Evolutionary conservation across 805 yeast species (phyloP).

Genomic region (Lachancea nothofagi): DNA sequence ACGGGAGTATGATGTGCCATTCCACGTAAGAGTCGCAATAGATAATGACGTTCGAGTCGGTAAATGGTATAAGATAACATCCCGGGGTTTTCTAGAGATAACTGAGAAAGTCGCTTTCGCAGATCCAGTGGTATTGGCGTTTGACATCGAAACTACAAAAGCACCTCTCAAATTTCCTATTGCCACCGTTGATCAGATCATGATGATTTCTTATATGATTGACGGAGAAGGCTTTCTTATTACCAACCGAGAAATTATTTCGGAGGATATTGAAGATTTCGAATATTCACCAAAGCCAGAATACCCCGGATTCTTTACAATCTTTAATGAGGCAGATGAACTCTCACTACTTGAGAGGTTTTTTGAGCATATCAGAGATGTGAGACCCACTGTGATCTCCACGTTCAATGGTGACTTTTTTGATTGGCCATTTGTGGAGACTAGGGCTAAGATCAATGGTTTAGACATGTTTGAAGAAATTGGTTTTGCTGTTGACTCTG

Average conservation of each 20-base stretch:
- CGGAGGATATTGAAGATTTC: conserved; percentile 92
- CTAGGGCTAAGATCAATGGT: conserved; percentile 77
- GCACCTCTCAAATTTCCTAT: conserved; percentile 96
- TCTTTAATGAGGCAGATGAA: conserved; percentile 87
- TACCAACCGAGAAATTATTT: conserved; percentile 89
- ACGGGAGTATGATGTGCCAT: conserved; percentile 93
- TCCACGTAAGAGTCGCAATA: conserved; percentile 92
- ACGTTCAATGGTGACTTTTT: conserved; percentile 98
- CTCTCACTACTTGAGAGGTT: conserved; percentile 66
- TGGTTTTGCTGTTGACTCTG: conserved; percentile 85
- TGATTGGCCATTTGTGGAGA: conserved; percentile 98
- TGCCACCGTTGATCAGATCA: conserved; percentile 79
- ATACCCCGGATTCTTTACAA: conserved; percentile 81
- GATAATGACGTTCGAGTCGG: conserved; percentile 86
- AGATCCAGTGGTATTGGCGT: conserved; percentile 94
- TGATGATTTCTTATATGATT: conserved; percentile 99
- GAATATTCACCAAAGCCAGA: conserved; percentile 98
- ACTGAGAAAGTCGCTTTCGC: conserved; percentile 85
- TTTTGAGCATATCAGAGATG: conserved; percentile 86
- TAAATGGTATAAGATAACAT: conserved; percentile 85
- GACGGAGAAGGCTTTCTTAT: conserved; percentile 95
- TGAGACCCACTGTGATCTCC: conserved; percentile 91
- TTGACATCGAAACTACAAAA: conserved; percentile 96
- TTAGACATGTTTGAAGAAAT: conserved; percentile 86
- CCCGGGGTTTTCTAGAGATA: conserved; percentile 49